Base-by-base conservation (phyloP, 345 rosid species). In the Pistacia vera region DNA sequence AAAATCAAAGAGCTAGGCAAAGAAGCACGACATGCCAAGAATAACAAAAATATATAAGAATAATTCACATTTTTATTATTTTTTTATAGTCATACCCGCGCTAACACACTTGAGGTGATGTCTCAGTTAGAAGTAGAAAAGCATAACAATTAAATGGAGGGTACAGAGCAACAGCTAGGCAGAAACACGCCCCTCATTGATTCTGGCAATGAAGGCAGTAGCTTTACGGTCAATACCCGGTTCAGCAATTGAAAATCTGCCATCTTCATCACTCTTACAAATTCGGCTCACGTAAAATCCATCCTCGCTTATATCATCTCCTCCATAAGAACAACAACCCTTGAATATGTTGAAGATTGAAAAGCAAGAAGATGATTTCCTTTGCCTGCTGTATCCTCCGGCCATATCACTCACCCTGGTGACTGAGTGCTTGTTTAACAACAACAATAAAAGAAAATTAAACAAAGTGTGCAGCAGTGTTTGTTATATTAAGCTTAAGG, bases 201-300 rank as follows among this genome's bases (percentile, higher is more conserved):
- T 91, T 78, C 83, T 82, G 72, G 85, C 81, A 35, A 93, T 93
- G 83, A 86, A 93, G 54, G 83, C 90, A n/a, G 91, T 77, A 20
- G 98, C 98, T 82, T 73, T 82, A 56, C 93, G 82, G 71, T 93
- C 93, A 18, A 90, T 88, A 35, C 93, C 93, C 9, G 98, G 97
- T 66, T 91, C 97, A n/a, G 91, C 97, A 2, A 82, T 89, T 89
- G 93, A 86, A 30, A 87, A 83, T 70, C 90, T 74, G 61, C 93
- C 84, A 77, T 93, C 94, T 85, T 90, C 97, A 46, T 91, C 97
- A 41, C 97, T 88, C 0, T 79, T 85, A 75, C 85, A 79, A 55
- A 79, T 85, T 80, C 90, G 81, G 66, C 89, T 76, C 17, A 70
- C 75, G 56, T 86, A 80, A 35, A 74, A 55, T 0, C 84, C 88